Percentiles rank a stretch among this genome's conserved stretches.
Conservation (phyloP, 495 filamentous ascomycete species). For the Hypoxylon crocopeplum region DNA sequence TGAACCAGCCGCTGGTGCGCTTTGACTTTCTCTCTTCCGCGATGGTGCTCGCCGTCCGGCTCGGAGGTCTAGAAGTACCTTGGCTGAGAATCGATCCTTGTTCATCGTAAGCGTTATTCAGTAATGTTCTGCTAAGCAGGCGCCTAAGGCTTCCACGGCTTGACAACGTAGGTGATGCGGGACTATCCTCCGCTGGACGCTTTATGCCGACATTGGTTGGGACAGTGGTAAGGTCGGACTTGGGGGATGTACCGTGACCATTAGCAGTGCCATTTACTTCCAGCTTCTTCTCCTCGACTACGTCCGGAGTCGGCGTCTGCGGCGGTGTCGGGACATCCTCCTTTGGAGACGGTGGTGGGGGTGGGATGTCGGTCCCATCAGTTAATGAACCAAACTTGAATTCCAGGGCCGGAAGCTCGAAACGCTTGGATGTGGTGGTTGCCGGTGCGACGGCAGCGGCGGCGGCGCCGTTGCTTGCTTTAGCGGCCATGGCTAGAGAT, state of each 20-base stretch:
- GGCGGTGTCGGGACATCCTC: conserved; percentile 47
- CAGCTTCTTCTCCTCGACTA: conserved; percentile 38
- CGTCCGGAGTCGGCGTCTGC: conserved; percentile 37
- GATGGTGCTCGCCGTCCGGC: conserved; percentile 44
- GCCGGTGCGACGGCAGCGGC: conserved; percentile 21
- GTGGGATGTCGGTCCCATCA: conserved; percentile 64
- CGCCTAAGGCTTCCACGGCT: conserved; percentile 54
- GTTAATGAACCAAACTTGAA: conserved; percentile 60
- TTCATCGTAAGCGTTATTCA: conserved; percentile 56
- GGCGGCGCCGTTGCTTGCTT: conserved; percentile 29
- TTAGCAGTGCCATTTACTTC: conserved; percentile 42
- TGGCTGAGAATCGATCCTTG: conserved; percentile 38
- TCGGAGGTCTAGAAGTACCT: conserved; percentile 44
- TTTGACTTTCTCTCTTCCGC: conserved; percentile 51
- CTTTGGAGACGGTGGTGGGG: conserved; percentile 60
- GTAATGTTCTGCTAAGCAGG: conserved; percentile 51
- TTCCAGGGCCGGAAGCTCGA: conserved; percentile 60
- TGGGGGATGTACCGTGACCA: conserved; percentile 45
- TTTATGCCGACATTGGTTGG: conserved; percentile 45
- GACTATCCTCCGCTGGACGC: conserved; percentile 50
- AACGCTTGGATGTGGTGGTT: conserved; percentile 47
- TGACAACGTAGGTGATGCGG: conserved; percentile 53
- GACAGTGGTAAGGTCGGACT: conserved; percentile 38
- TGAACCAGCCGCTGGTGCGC: conserved; percentile 59
- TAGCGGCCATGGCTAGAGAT: conserved; percentile 31